phyloP scores from a whole-genome alignment of 2,329 filamentous ascomycete species.

The Hyphodiscus sp. region DNA sequence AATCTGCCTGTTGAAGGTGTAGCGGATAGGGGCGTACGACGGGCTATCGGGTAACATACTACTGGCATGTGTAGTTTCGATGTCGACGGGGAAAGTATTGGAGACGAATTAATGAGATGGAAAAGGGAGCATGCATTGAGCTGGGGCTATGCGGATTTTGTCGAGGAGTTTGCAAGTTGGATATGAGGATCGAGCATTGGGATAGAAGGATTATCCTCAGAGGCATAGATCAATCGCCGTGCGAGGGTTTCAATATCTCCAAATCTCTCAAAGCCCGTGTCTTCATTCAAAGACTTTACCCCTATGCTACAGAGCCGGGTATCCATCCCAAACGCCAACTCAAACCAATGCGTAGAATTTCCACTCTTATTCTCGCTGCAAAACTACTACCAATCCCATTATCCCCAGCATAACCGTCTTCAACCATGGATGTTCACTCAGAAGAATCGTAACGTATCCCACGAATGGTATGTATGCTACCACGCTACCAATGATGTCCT shows the following conservation, averaged over 20 bases:
- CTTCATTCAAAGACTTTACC: neutral
- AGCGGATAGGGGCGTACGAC: no score
- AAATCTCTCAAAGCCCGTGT: neutral
- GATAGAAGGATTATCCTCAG: no score
- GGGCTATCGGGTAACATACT: no score
- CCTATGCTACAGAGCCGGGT: slow-evolving; percentile 18
- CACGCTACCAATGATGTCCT: slow-evolving; percentile 91
- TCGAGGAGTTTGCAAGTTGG: no score
- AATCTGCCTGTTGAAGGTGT: neutral
- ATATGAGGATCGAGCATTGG: no score
- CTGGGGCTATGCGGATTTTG: no score
- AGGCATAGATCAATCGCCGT: no score
- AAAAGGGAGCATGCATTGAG: no score
- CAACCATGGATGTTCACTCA: slow-evolving; percentile 93
- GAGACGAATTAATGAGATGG: no score
- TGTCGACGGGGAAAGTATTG: no score
- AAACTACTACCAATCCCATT: slow-evolving; percentile 88
- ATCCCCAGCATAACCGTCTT: slow-evolving; percentile 92
- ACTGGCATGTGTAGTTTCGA: no score
- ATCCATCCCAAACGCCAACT: slow-evolving; percentile 21
- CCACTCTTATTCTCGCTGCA: slow-evolving; percentile 69
- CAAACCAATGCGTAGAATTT: neutral
- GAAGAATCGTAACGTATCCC: slow-evolving; percentile 91
- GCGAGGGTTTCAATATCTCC: neutral
- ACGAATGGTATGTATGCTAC: slow-evolving; percentile 89